A percentile compares a stretch with the other conserved stretches of the same genome.
These are phyloP conservation scores for Arthrobotrys pseudoclavata DNA, from an alignment of 2,329 filamentous ascomycete species.

Conservation along the genomic window DNA sequence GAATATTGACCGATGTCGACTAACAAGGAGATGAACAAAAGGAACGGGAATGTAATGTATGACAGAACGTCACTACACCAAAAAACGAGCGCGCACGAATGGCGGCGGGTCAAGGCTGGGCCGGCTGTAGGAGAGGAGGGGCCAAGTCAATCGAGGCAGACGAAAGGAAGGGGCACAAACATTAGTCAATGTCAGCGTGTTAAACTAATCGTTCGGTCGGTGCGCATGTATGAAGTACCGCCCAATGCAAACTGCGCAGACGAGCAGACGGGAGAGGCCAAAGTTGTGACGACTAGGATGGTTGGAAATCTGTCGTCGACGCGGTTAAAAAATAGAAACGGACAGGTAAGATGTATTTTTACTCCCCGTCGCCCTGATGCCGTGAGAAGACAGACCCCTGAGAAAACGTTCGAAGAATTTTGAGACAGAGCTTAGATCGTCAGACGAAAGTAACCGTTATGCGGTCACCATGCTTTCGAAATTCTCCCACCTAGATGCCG, in stretches of 20 bases:
- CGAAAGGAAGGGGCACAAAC: conserved; percentile 33
- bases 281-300: conserved; percentile 15
- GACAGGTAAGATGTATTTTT: conserved; percentile 42
- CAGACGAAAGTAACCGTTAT: conserved; percentile 22
- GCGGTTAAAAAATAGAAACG: conserved; percentile 44
- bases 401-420: conserved; percentile 3
- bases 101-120: conserved; percentile 11
- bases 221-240: conserved; percentile 33
- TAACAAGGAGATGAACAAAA: conserved; percentile 25
- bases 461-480: conserved; percentile 28
- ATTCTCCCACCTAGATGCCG: neutral
- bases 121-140: conserved; percentile 6
- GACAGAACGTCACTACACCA: conserved; percentile 42
- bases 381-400: conserved; percentile 27
- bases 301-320: conserved; percentile 17
- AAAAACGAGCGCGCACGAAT: conserved; percentile 27
- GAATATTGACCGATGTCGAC: conserved; percentile 8
- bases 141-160: conserved; percentile 29
- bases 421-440: conserved; percentile 25
- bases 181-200: conserved; percentile 47
- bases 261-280: conserved; percentile 12
- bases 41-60: conserved; percentile 41
- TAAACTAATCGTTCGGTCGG: conserved; percentile 24
- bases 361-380: conserved; percentile 32
- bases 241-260: conserved; percentile 27